A percentile compares a stretch with the other conserved stretches of the same genome.
These are phyloP conservation scores for Phoenix roebelenii DNA, from an alignment of 176 grass and related monocot genomes.

Conservation along the genomic window DNA sequence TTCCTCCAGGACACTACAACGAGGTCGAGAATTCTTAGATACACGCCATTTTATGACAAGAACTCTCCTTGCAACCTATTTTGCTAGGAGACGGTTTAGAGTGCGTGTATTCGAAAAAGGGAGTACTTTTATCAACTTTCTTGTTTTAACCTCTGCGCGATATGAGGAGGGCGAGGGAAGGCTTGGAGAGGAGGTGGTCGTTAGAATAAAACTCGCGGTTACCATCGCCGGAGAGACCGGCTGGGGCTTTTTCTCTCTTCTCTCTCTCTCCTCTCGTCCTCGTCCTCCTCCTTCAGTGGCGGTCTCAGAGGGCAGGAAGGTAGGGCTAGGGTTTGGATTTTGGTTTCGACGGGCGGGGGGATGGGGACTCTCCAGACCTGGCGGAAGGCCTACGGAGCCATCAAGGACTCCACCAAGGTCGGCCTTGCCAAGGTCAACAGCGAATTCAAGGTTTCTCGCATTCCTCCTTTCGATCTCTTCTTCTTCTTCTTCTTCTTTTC, in stretches of 20 bases:
- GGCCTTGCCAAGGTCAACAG: constrained; percentile 96
- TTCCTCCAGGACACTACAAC: too few species aligned
- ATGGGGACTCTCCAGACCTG: constrained; percentile 45
- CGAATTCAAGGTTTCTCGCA: constrained; percentile 66
- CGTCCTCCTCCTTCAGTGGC: neutral
- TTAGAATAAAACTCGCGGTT: constrained; percentile 8
- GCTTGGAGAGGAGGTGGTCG: neutral
- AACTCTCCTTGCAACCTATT: too few species aligned
- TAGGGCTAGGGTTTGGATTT: constrained; percentile 1
- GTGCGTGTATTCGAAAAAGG: too few species aligned
- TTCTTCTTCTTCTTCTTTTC: neutral
- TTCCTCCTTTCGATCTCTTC: neutral
- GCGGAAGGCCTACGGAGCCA: constrained; percentile 92
- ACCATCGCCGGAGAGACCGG: neutral
- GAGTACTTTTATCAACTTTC: too few species aligned
- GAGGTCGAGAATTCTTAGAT: too few species aligned
- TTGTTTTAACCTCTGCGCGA: too few species aligned
- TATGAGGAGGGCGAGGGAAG: too few species aligned
- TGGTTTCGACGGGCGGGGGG: constrained; percentile 31
- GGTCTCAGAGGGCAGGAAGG: neutral
- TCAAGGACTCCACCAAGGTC: constrained; percentile 98
- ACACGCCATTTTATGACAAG: too few species aligned
- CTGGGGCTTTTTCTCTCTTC: neutral
- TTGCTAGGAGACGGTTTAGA: too few species aligned
- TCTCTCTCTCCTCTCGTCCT: neutral